Base-by-base conservation (phyloP, 2,329 filamentous ascomycete genomes). In the Aphanocladium album region DNA sequence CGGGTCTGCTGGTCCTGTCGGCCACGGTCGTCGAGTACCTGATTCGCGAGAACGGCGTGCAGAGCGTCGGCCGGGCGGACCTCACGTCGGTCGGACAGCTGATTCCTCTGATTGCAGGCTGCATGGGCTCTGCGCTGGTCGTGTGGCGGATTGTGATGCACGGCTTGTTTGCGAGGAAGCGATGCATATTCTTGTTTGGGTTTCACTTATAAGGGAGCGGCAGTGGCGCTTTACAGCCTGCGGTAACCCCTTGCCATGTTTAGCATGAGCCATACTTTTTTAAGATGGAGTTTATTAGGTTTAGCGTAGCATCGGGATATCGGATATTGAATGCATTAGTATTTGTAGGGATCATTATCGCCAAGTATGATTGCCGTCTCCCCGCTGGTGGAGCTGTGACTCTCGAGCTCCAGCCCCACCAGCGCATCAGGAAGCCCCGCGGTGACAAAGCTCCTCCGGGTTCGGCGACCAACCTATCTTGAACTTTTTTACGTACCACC, bases 41-140 rank as follows among this genome's bases (percentile, higher is more conserved):
- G n/a, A 63, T 68, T 23, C 17, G 37, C 4, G 51, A 37, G 1
- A 68, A 68, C 30, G 23, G 63, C 16, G 46, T 68, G 23, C 21
- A 63, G 23, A 51, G 45, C 9, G 67, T 66, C 12, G 63, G 60
- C 27, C 41, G 35, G 4, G 23, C 47, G 0, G 43, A 63, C 3
- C 59, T 67, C 14, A 56, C 41, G 9, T 63, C 61, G 11, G 66
- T 68, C 37, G 66, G 64, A 9, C 67, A 68, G 62, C 30, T 68
- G 23, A 68, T 68, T 33, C 67, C 67, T 12, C 59, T 68, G 45
- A 57, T 68, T n/a, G 65, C 64, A 7, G 67, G 67, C 17, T 59
- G 45, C 12, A 14, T 67, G 61, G 66, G 62, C 1, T 62, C 57
- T 2, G 60, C 53, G 16, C 33, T 68, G 55, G 60, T 60, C 12